Conservation (phyloP, 2,329 filamentous ascomycete genomes). For the Xylariaceae sp. region DNA sequence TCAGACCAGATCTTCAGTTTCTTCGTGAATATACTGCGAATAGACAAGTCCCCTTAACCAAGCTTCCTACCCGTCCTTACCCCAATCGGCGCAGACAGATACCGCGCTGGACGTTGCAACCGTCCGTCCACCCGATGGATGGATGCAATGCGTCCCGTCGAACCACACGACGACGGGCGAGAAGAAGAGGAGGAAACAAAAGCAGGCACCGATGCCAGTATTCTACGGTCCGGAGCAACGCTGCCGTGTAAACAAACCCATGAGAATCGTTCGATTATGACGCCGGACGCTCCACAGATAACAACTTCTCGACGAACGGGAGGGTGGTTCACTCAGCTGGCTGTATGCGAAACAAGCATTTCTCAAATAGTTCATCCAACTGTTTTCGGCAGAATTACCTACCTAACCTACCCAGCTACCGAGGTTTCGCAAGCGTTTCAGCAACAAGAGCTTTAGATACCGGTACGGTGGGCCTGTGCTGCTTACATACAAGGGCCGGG, state of each 20-base stretch:
- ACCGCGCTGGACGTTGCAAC: not conserved
- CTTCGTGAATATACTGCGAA: too few species aligned
- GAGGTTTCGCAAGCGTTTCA: slow-evolving; percentile 36
- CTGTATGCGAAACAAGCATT: slow-evolving; percentile 10
- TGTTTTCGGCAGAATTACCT: slow-evolving; percentile 23
- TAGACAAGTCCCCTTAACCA: too few species aligned
- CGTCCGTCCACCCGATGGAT: too few species aligned
- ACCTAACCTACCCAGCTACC: too few species aligned
- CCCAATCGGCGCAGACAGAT: too few species aligned
- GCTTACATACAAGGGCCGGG: not conserved
- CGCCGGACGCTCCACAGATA: slow-evolving; percentile 9
- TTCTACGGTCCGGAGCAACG: slow-evolving; percentile 1
- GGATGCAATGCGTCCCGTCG: not conserved
- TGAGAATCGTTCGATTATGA: slow-evolving; percentile 28
- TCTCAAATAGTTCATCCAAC: slow-evolving; percentile 9
- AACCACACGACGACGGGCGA: not conserved
- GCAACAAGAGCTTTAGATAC: slow-evolving; percentile 5
- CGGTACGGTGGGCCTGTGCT: slow-evolving; percentile 1
- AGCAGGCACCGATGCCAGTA: not conserved
- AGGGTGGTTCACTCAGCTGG: slow-evolving; percentile 3
- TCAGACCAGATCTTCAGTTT: too few species aligned
- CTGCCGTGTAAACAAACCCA: not conserved
- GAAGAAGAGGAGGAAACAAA: slow-evolving; percentile 5
- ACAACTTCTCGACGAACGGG: too few species aligned
- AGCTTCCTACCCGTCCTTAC: too few species aligned